phyloP scores from a whole-genome alignment of 208 protist species.

The Leishmania turanica region DNA sequence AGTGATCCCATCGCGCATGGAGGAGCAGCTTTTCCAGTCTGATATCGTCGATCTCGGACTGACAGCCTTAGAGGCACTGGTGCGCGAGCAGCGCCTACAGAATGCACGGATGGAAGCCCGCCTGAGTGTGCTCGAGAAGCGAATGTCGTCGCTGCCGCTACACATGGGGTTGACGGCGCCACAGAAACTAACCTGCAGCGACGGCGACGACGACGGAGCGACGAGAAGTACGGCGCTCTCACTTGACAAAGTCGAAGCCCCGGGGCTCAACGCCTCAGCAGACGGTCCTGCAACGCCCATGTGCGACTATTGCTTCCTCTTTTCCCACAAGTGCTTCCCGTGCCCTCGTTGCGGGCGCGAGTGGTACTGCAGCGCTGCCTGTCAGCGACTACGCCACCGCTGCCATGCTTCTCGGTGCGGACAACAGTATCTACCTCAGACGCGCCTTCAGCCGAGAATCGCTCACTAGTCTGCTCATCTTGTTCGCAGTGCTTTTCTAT shows the following conservation, averaged over 20 bases:
- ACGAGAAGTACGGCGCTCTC: too few relatives aligned
- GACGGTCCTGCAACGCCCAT: slow-evolving; percentile 17
- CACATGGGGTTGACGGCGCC: neutral
- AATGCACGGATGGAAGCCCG: slow-evolving; percentile 7
- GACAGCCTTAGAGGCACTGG: slow-evolving; percentile 19
- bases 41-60: slow-evolving; percentile 14
- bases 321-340: slow-evolving; percentile 36
- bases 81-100: slow-evolving; percentile 11
- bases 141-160: neutral
- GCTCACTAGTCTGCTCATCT: neutral
- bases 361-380: slow-evolving; percentile 77
- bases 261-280: neutral
- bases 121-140: slow-evolving; percentile 2
- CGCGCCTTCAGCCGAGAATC: neutral
- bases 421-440: neutral
- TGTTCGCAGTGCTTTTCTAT: neutral
- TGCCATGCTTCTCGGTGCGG: slow-evolving; percentile 48
- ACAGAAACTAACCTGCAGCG: neutral
- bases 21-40: slow-evolving; percentile 8
- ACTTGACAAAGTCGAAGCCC: neutral
- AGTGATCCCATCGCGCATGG: neutral
- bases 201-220: neutral
- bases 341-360: slow-evolving; percentile 58
- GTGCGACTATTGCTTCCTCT: slow-evolving; percentile 72
- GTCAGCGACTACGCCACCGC: slow-evolving; percentile 48